Evolutionary conservation across 345 rosid genomes (phyloP).

Genomic region (Noccaea bulbosa): DNA sequence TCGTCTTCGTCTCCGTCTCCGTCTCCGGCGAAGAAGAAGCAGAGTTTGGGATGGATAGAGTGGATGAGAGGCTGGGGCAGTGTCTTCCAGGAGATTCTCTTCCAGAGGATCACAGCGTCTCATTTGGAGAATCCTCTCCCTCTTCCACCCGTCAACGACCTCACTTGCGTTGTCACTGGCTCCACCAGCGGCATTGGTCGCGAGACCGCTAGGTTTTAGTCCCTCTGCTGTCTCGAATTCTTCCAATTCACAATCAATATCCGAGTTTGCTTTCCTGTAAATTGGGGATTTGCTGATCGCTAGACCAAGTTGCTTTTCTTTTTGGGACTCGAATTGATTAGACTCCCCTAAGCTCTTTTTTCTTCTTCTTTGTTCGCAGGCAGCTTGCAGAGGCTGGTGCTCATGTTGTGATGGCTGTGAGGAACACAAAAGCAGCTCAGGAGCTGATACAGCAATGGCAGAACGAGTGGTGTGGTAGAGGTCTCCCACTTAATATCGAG

Average conservation of each 20-base stretch:
- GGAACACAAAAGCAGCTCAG: constrained; percentile 74
- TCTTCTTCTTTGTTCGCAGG: constrained; percentile 45
- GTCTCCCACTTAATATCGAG: constrained; percentile 84
- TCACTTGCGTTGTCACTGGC: constrained; percentile 91
- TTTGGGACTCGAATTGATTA: constrained; percentile 10
- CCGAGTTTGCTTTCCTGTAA: constrained; percentile 8
- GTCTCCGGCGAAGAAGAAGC: constrained; percentile 50
- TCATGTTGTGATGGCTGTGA: constrained; percentile 95
- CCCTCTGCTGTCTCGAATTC: background rate
- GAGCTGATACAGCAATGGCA: constrained; percentile 86
- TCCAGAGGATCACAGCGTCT: constrained; percentile 86
- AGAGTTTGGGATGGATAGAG: constrained; percentile 88
- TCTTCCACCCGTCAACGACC: constrained; percentile 73
- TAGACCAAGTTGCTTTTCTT: constrained; percentile 23
- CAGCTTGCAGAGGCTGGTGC: constrained; percentile 98
- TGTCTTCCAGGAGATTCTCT: constrained; percentile 71
- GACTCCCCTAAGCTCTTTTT: constrained; percentile 1
- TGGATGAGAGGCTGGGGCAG: constrained; percentile 89
- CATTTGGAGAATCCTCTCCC: constrained; percentile 81
- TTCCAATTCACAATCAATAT: constrained; percentile 2
- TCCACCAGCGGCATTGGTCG: constrained; percentile 98
- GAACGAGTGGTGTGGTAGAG: constrained; percentile 67
- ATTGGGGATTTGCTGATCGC: background rate
- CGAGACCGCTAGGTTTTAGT: constrained; percentile 73
- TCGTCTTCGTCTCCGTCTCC: constrained; percentile 10